These are phyloP conservation scores for Daldinia bambusicola DNA, from an alignment of 495 filamentous ascomycete species.

Conservation along the genomic window DNA sequence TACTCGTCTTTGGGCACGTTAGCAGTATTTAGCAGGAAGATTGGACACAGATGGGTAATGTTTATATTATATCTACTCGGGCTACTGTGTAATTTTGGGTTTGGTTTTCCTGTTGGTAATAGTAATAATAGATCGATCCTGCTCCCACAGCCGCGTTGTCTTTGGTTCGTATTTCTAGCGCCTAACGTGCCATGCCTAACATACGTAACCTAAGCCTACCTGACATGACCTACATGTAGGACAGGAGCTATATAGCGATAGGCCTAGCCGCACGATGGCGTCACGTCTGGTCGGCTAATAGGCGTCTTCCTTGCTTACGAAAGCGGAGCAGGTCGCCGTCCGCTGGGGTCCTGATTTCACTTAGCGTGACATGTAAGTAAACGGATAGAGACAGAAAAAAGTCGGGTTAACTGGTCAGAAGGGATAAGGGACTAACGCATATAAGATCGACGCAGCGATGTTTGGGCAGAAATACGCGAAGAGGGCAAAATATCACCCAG, in stretches of 20 bases:
- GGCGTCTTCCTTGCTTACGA: not conserved
- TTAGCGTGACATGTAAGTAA: too few relatives aligned
- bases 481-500: too few relatives aligned
- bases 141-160: conserved; percentile 11
- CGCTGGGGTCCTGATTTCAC: not conserved
- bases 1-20: conserved; percentile 12
- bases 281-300: conserved; percentile 13
- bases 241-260: not conserved
- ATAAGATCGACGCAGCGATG: conserved; percentile 6
- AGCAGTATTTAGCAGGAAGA: conserved; percentile 13
- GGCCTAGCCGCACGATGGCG: conserved; percentile 18
- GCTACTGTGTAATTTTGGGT: conserved; percentile 11
- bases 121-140: conserved; percentile 3
- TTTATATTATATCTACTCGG: conserved; percentile 24
- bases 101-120: conserved; percentile 16
- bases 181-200: not conserved
- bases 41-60: conserved; percentile 20
- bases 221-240: too few relatives aligned
- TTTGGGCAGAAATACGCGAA: not conserved
- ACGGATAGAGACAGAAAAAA: not conserved
- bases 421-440: not conserved
- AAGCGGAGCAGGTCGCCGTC: conserved; percentile 23
- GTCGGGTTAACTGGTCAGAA: conserved; percentile 6
- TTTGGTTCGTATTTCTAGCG: conserved; percentile 5
- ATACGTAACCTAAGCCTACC: too few relatives aligned